These are phyloP conservation scores for Aethionema arabicum DNA, from an alignment of 345 rosid genomes.

Conservation along the genomic window DNA sequence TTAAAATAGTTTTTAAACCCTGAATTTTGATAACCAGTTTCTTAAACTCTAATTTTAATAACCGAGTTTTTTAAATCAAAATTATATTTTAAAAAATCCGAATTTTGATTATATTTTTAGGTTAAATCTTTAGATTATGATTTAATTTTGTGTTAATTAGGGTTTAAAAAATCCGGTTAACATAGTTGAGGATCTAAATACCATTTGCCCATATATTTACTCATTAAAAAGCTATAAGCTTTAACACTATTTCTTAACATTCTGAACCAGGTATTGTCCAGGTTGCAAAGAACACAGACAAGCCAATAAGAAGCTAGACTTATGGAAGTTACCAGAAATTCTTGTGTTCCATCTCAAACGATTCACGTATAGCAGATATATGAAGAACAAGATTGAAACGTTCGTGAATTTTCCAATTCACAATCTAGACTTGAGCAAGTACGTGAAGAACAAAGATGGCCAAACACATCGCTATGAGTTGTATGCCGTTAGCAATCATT, in stretches of 20 bases:
- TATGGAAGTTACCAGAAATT: conserved; percentile 91
- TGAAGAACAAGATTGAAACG: conserved; percentile 83
- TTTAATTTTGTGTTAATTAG: too few relatives aligned
- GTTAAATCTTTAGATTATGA: too few relatives aligned
- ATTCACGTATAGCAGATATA: conserved; percentile 75
- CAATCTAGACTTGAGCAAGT: conserved; percentile 75
- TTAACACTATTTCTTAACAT: not conserved
- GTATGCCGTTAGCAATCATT: conserved; percentile 92
- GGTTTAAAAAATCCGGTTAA: too few relatives aligned
- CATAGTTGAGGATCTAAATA: too few relatives aligned
- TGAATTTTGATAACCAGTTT: too few relatives aligned
- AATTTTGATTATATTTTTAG: too few relatives aligned
- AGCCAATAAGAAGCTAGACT: conserved; percentile 87
- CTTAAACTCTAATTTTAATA: not conserved
- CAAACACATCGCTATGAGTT: conserved; percentile 62
- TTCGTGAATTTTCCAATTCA: conserved; percentile 79
- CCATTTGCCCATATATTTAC: too few relatives aligned
- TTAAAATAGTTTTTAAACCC: too few relatives aligned
- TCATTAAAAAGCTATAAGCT: too few relatives aligned
- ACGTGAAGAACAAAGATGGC: conserved; percentile 60
- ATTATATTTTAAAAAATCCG: too few relatives aligned
- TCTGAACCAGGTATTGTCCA: conserved; percentile 68
- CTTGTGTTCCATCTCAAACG: conserved; percentile 89
- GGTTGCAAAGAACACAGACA: conserved; percentile 84
- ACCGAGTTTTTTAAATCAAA: not conserved